Conservation (phyloP, 2,329 filamentous ascomycete genomes). For the Phoma herbarum region DNA sequence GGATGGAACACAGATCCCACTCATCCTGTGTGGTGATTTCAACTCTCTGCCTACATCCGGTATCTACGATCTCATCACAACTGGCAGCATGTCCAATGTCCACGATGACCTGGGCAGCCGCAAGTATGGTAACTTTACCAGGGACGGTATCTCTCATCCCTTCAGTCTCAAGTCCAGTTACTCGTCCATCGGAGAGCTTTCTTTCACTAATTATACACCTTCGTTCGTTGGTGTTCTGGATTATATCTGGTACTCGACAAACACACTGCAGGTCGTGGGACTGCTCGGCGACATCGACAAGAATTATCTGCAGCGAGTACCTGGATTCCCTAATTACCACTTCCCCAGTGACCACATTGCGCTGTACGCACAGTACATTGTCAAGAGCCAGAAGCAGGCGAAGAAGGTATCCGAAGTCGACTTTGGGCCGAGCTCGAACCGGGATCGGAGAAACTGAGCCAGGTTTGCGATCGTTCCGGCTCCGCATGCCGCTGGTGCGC, state of each 20-base stretch:
- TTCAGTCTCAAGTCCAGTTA: conserved; percentile 95
- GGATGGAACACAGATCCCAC: conserved; percentile 84
- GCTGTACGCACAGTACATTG: conserved; percentile 86
- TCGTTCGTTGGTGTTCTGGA: conserved; percentile 93
- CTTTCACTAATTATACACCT: conserved; percentile 96
- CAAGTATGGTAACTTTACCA: conserved; percentile 92
- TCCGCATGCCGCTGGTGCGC: conserved; percentile 12
- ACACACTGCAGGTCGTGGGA: conserved; percentile 82
- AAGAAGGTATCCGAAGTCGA: conserved; percentile 58
- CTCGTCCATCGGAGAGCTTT: conserved; percentile 81
- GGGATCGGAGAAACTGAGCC: conserved; percentile 41
- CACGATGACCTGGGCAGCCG: conserved; percentile 82
- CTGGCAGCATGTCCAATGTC: conserved; percentile 78
- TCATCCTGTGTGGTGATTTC: conserved; percentile 94
- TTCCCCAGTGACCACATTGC: conserved; percentile 94
- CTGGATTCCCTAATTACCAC: conserved; percentile 92
- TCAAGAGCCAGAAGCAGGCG: conserved; percentile 82
- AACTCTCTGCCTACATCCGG: conserved; percentile 89
- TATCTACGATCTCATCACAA: conserved; percentile 87
- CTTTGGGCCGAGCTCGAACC: conserved; percentile 47
- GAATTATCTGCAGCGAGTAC: conserved; percentile 83
- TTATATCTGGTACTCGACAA: conserved; percentile 97
- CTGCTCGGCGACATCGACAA: conserved; percentile 87
- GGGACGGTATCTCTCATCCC: conserved; percentile 90
- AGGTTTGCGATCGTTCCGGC: conserved; percentile 10